Conservation (phyloP, 805 yeast genomes). For the Pichia exigua region DNA sequence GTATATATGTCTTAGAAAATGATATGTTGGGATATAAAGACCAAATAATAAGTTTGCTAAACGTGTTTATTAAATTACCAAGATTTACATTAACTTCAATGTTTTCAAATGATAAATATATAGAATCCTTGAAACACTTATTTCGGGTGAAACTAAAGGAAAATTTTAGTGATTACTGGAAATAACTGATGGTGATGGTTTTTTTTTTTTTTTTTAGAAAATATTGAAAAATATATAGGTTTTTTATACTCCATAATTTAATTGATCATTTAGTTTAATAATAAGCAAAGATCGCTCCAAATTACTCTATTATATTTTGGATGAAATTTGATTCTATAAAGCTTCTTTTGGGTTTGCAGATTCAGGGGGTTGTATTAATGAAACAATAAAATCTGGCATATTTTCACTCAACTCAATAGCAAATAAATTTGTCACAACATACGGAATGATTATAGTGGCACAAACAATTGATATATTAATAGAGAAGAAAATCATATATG, state of each 20-base stretch:
- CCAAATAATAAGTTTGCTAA: constrained; percentile 20
- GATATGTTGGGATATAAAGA: constrained; percentile 8
- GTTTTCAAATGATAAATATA: constrained; percentile 23
- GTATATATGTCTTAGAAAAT: constrained; percentile 17
- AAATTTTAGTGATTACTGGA: constrained; percentile 9
- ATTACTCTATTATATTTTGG: constrained; percentile 9
- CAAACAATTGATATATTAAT: constrained; percentile 24
- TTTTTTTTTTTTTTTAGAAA: background rate
- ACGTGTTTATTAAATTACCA: constrained; percentile 27
- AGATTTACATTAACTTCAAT: constrained; percentile 31
- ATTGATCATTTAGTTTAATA: background rate
- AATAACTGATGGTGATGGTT: background rate
- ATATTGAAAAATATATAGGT: too few relatives aligned
- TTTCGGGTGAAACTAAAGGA: background rate
- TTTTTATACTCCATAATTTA: too few relatives aligned
- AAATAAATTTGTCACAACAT: constrained; percentile 28
- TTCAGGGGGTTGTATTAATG: constrained; percentile 39
- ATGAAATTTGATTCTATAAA: constrained; percentile 24
- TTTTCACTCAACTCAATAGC: constrained; percentile 33
- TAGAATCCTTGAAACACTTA: background rate
- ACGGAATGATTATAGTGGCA: constrained; percentile 33
- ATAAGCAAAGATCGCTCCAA: background rate
- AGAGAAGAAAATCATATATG: constrained; percentile 32
- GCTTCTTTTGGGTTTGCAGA: constrained; percentile 29
- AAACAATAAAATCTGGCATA: constrained; percentile 32